Evolutionary conservation across 768 basidiomycete species (phyloP).

Genomic region (Agrocybe praecox): DNA sequence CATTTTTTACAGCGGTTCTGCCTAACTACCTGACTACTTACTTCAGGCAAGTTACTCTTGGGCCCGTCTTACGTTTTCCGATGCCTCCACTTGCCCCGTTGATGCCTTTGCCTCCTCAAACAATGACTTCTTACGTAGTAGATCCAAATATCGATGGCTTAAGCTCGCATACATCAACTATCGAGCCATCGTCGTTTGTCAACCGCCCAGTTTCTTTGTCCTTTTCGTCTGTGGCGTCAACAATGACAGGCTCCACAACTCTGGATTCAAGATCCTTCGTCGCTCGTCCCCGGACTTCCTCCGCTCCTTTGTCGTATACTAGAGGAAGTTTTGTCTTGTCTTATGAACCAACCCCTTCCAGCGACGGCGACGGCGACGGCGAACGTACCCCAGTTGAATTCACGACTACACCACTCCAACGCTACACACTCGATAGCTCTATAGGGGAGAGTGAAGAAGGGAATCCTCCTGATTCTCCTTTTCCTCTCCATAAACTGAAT

Average conservation of each 20-base stretch:
- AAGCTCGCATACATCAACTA: slow-evolving; percentile 36
- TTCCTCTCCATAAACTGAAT: slow-evolving; percentile 44
- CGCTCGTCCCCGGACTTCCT: slow-evolving; percentile 28
- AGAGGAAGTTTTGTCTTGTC: slow-evolving; percentile 22
- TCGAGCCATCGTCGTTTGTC: slow-evolving; percentile 32
- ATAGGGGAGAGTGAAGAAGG: slow-evolving; percentile 43
- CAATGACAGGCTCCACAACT: slow-evolving; percentile 36
- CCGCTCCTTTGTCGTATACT: slow-evolving; percentile 34
- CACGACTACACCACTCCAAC: slow-evolving; percentile 28
- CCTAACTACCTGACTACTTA: slow-evolving; percentile 73
- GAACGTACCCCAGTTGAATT: slow-evolving; percentile 2
- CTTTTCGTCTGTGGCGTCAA: slow-evolving; percentile 51
- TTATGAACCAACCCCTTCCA: slow-evolving; percentile 8
- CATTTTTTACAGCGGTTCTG: slow-evolving; percentile 50
- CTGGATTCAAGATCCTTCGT: slow-evolving; percentile 25
- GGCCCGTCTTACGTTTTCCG: slow-evolving; percentile 63
- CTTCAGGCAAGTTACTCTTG: slow-evolving; percentile 64
- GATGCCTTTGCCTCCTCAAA: slow-evolving; percentile 53
- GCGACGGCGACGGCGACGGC: neutral
- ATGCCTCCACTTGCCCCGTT: slow-evolving; percentile 74
- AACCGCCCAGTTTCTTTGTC: slow-evolving; percentile 51
- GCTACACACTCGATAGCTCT: slow-evolving; percentile 50
- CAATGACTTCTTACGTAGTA: slow-evolving; percentile 38
- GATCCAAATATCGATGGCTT: slow-evolving; percentile 36
- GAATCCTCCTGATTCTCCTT: slow-evolving; percentile 33